Base-by-base conservation (phyloP, 129 eudicot genomes). In the Flaveria ramosissima region DNA sequence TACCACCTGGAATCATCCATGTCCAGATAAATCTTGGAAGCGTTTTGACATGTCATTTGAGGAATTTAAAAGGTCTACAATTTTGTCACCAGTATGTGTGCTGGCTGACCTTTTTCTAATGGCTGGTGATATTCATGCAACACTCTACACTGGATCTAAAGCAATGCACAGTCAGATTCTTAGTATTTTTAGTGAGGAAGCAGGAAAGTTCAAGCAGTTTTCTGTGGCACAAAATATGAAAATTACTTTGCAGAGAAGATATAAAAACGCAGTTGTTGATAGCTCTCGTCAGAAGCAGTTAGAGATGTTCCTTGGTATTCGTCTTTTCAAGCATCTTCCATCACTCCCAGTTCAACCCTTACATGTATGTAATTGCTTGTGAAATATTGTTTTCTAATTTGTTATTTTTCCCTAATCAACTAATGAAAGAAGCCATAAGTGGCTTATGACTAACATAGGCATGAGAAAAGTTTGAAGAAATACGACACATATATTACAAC, bases 121-220 rank as follows among this genome's bases (percentile, higher is more conserved):
- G 59, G 97, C 98, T 76, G 98, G 98, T 64, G 98, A 94, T 84
- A 91, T 94, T 74, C 98, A 94, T 77, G 98, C 98, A 41, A 94
- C 98, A 6, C 74, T 94, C 39, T 94, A 94, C 76, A 94, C 98
- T 36, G 98, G 98, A 57, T 94, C 98, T 53, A 94, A 91, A 86
- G 98, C 98, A 30, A 94, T 94, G 98, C 97, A 94, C 73, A 94
- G 98, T 81, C 98, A 94, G 80, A 91, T 94, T 82, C 93, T 94
- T 51, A 91, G 86, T 87, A 94, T 94, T 72, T 94, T 94, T 78
- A 94, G 71, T 36, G 98, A 94, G 39, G 98, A 94, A 84, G 90
- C 92, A 20, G 96, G 98, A 32, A 94, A 94, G 81, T 94, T 89
- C 67, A 89, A 92, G 65, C 97, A 94, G 87, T 94, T 94, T 51